phyloP scores from a whole-genome alignment of 2,329 filamentous ascomycete genomes.

The Claviceps sorghi region DNA sequence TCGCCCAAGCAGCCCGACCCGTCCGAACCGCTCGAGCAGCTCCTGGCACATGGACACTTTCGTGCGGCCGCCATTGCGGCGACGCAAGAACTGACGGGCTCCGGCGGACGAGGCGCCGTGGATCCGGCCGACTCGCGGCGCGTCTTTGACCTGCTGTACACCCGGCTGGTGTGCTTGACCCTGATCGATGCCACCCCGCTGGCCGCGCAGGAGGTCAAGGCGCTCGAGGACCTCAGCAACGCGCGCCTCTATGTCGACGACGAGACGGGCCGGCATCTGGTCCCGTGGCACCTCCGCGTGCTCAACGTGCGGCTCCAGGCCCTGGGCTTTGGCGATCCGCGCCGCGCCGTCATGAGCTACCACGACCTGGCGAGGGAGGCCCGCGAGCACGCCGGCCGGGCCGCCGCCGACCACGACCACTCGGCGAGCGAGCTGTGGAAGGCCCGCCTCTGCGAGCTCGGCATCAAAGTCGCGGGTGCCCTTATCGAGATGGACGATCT shows the following conservation, averaged over 20 bases:
- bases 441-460: constrained; percentile 57
- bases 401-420: constrained; percentile 29
- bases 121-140: constrained; percentile 42
- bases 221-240: constrained; percentile 46
- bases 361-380: constrained; percentile 79
- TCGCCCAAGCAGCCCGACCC: constrained; percentile 48
- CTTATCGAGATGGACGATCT: constrained; percentile 80
- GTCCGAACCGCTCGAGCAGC: constrained; percentile 48
- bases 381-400: constrained; percentile 40
- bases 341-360: constrained; percentile 75
- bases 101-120: constrained; percentile 26
- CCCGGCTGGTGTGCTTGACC: constrained; percentile 66
- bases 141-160: constrained; percentile 69
- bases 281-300: constrained; percentile 77
- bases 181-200: constrained; percentile 59
- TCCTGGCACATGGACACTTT: constrained; percentile 64
- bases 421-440: constrained; percentile 54
- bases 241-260: constrained; percentile 40
- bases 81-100: constrained; percentile 43
- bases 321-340: constrained; percentile 69
- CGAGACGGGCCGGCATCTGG: constrained; percentile 45
- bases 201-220: constrained; percentile 52
- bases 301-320: constrained; percentile 73
- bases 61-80: constrained; percentile 60
- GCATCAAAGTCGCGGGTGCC: constrained; percentile 49